Percentiles rank a stretch among this genome's conserved stretches.
phyloP scores from a whole-genome alignment of 208 protist genomes.

The Naegleria lovaniensis region DNA sequence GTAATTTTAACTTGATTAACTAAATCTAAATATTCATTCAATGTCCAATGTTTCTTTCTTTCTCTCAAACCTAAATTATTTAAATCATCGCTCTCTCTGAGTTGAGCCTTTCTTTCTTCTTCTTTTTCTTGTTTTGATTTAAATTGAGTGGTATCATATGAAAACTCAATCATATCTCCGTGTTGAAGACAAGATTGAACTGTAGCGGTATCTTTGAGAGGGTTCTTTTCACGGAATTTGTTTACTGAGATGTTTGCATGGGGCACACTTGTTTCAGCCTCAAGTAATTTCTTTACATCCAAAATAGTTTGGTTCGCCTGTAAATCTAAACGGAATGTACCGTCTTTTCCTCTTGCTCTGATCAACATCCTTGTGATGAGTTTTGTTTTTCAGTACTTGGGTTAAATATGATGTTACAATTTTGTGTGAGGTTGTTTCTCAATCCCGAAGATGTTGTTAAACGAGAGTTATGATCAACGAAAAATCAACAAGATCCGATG shows the following conservation, averaged over 20 bases:
- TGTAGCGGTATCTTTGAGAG: neutral
- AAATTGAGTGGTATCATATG: neutral
- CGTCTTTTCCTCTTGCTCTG: constrained; percentile 21
- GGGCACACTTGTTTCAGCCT: neutral
- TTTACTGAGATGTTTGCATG: neutral
- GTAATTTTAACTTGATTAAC: neutral
- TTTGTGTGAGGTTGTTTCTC: no score
- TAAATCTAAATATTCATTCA: neutral
- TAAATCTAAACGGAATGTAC: constrained; percentile 1
- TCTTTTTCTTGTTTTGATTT: constrained; percentile 19
- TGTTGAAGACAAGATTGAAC: neutral
- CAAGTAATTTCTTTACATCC: neutral
- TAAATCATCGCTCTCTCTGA: neutral
- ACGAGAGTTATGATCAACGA: no score
- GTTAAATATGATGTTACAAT: no score
- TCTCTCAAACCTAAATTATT: neutral
- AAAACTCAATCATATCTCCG: neutral
- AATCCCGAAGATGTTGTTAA: no score
- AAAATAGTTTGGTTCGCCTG: neutral
- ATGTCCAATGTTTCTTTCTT: neutral
- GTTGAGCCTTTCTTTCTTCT: neutral
- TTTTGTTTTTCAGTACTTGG: no score
- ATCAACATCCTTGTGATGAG: no score
- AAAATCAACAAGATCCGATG: no score
- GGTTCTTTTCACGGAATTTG: neutral